Percentiles rank a stretch among this genome's conserved stretches.
Conservation (phyloP, 306 rosid genomes). For the Albizia julibrissin region DNA sequence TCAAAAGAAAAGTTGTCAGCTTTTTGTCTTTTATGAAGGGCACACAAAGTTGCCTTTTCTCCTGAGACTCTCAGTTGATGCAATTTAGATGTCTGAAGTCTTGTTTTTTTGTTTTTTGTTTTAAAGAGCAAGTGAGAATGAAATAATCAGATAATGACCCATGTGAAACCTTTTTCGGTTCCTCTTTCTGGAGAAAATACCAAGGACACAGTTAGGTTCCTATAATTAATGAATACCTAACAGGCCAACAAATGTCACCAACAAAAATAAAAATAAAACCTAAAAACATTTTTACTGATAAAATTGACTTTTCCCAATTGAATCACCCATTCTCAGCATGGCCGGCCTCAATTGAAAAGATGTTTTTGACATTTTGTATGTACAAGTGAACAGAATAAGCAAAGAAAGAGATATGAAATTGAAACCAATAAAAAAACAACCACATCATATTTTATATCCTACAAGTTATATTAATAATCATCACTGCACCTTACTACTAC, state of each 20-base stretch:
- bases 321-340: not conserved
- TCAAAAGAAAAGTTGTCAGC: not conserved
- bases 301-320: not conserved
- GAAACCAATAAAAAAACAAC: not conserved
- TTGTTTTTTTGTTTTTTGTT: not conserved
- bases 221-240: not conserved
- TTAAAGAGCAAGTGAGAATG: not conserved
- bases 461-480: not conserved
- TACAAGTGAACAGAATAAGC: conserved; percentile 30
- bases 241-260: not conserved
- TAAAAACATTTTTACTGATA: not conserved
- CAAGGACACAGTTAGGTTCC: not conserved
- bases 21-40: not conserved
- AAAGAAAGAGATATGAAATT: conserved; percentile 2
- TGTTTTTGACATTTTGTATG: conserved; percentile 7
- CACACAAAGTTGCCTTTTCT: not conserved
- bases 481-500: not conserved
- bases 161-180: not conserved
- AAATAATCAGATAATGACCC: not conserved
- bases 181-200: not conserved
- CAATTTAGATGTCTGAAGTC: not conserved
- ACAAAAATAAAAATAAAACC: not conserved
- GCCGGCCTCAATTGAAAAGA: not conserved
- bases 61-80: not conserved
- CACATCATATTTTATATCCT: not conserved